Conservation (phyloP, 495 filamentous ascomycete genomes). For the Lineolata rhizophorae region DNA sequence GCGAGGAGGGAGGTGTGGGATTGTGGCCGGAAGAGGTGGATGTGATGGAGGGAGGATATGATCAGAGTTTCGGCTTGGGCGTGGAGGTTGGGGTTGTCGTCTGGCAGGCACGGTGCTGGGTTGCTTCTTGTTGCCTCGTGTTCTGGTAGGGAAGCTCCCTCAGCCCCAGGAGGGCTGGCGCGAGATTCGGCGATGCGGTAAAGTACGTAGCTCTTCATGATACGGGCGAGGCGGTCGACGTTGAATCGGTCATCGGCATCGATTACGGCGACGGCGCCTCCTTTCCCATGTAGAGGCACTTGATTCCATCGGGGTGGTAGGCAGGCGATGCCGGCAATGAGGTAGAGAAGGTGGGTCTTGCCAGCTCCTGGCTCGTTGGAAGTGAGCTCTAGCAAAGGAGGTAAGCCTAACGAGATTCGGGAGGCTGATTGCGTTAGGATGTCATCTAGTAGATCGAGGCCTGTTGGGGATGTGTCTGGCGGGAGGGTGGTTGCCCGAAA, state of each 20-base stretch:
- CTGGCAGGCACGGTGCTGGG: no score
- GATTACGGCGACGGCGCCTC: slow-evolving; percentile 40
- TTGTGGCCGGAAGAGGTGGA: slow-evolving; percentile 33
- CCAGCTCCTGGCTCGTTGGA: slow-evolving; percentile 26
- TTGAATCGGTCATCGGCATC: slow-evolving; percentile 52
- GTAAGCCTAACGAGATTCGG: no score
- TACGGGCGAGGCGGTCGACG: slow-evolving; percentile 27
- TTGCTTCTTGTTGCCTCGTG: no score
- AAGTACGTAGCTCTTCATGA: slow-evolving; percentile 13
- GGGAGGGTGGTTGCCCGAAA: no score
- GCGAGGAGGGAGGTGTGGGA: slow-evolving; percentile 28
- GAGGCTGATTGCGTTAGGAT: not conserved
- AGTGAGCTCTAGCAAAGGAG: slow-evolving; percentile 33
- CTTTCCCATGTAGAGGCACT: slow-evolving; percentile 20
- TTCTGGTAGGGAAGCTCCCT: no score
- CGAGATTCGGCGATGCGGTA: not conserved
- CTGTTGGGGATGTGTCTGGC: no score
- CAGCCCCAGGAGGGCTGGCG: not conserved
- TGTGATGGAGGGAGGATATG: slow-evolving; percentile 14
- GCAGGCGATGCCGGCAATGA: slow-evolving; percentile 34
- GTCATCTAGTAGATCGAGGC: no score
- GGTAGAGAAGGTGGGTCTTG: slow-evolving; percentile 48
- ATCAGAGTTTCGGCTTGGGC: slow-evolving; percentile 10
- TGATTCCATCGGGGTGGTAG: no score
- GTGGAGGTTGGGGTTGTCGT: no score